Percentiles rank a stretch among this genome's conserved stretches.
Conservation (phyloP, 805 yeast species). For the Candida odintsovae region DNA sequence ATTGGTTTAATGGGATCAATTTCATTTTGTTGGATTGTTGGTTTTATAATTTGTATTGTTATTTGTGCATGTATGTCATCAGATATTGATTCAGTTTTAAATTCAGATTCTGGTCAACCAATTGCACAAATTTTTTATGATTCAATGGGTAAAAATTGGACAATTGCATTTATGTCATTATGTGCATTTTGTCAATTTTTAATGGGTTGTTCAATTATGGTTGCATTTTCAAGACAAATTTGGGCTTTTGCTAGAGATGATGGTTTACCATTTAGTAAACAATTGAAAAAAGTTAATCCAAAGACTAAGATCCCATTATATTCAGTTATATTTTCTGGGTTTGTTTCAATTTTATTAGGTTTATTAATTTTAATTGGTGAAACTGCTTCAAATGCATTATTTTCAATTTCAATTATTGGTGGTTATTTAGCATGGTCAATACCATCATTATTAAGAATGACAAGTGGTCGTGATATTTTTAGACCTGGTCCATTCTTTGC, state of each 20-base stretch:
- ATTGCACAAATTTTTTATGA: slow-evolving; percentile 61
- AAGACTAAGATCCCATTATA: slow-evolving; percentile 54
- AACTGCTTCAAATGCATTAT: slow-evolving; percentile 39
- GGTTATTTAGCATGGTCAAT: slow-evolving; percentile 37
- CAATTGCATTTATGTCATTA: slow-evolving; percentile 55
- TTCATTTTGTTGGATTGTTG: slow-evolving; percentile 48
- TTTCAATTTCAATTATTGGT: slow-evolving; percentile 37
- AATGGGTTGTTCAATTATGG: slow-evolving; percentile 57
- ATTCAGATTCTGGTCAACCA: slow-evolving; percentile 48
- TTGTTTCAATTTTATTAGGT: slow-evolving; percentile 32
- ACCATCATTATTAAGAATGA: slow-evolving; percentile 33
- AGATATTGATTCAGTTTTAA: slow-evolving; percentile 37
- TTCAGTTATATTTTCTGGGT: slow-evolving; percentile 44
- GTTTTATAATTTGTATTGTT: slow-evolving; percentile 50
- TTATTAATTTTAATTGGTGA: slow-evolving; percentile 34
- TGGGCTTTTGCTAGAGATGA: slow-evolving; percentile 76
- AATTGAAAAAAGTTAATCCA: slow-evolving; percentile 52
- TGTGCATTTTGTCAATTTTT: slow-evolving; percentile 56
- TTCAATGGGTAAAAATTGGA: slow-evolving; percentile 59
- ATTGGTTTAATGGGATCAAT: slow-evolving; percentile 59
- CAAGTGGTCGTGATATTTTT: slow-evolving; percentile 44
- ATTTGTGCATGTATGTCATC: slow-evolving; percentile 48
- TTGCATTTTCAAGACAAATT: slow-evolving; percentile 61
- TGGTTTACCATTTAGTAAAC: slow-evolving; percentile 57
- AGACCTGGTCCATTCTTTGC: slow-evolving; percentile 63